Evolutionary conservation across 2,329 filamentous ascomycete genomes (phyloP).

Genomic region (Sphaerulina musiva): DNA sequence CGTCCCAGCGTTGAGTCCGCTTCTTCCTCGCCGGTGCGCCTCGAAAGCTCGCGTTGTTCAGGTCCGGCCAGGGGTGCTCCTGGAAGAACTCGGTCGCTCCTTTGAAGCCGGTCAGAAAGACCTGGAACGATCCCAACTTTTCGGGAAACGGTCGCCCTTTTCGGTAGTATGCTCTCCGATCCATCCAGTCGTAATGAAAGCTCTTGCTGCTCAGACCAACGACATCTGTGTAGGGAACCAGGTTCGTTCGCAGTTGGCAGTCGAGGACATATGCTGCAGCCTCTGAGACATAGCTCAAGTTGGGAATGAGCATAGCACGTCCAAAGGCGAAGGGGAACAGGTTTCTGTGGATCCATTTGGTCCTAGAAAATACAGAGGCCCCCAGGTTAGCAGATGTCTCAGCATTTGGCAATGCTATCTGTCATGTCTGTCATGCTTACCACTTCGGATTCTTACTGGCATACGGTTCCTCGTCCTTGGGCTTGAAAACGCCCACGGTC

Average conservation of each 20-base stretch:
- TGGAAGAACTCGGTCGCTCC: conserved; percentile 93
- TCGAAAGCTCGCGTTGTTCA: conserved; percentile 60
- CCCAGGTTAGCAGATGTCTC: background rate
- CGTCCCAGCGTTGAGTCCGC: conserved; percentile 68
- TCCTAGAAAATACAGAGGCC: background rate
- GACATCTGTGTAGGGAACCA: conserved; percentile 95
- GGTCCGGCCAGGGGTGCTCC: conserved; percentile 95
- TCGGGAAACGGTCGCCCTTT: conserved; percentile 80
- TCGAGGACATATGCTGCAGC: conserved; percentile 95
- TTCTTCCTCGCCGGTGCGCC: conserved; percentile 60
- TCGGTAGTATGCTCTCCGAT: conserved; percentile 77
- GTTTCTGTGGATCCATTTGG: conserved; percentile 96
- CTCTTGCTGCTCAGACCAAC: conserved; percentile 92
- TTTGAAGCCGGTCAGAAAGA: conserved; percentile 94
- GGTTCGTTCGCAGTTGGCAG: conserved; percentile 76
- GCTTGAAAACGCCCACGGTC: conserved; percentile 96
- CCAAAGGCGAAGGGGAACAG: conserved; percentile 97
- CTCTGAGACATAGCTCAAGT: conserved; percentile 95
- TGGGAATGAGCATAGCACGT: conserved; percentile 89
- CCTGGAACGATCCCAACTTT: conserved; percentile 93
- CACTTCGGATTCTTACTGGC: conserved; percentile 87
- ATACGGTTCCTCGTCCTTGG: conserved; percentile 97
- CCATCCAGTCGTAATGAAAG: conserved; percentile 98
- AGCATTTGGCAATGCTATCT: background rate
- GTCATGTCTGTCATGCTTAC: background rate